These are phyloP conservation scores for Saturnispora ahearnii DNA, from an alignment of 805 yeast species.

Conservation along the genomic window DNA sequence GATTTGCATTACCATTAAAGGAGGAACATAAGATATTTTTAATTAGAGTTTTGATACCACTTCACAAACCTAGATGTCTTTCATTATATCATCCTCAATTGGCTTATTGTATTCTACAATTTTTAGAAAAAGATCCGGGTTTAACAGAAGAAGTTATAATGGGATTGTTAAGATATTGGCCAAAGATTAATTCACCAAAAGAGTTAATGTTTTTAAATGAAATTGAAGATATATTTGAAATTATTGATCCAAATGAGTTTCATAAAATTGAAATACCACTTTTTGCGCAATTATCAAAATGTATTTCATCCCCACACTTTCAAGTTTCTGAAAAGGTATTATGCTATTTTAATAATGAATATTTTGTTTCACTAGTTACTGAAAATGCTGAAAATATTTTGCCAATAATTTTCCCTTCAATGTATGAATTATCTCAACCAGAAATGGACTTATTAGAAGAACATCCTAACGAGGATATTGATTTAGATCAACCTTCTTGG, in stretches of 20 bases:
- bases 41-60: slow-evolving; percentile 76
- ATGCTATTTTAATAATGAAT: slow-evolving; percentile 91
- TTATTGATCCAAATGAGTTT: slow-evolving; percentile 89
- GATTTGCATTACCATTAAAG: slow-evolving; percentile 93
- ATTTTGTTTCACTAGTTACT: slow-evolving; percentile 79
- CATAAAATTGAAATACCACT: slow-evolving; percentile 85
- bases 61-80: slow-evolving; percentile 84
- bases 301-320: slow-evolving; percentile 91
- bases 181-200: slow-evolving; percentile 87
- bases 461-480: slow-evolving; percentile 28
- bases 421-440: slow-evolving; percentile 66
- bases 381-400: slow-evolving; percentile 88
- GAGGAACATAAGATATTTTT: slow-evolving; percentile 93
- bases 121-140: slow-evolving; percentile 85
- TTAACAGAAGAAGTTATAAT: slow-evolving; percentile 93
- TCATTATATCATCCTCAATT: slow-evolving; percentile 93
- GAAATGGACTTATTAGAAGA: slow-evolving; percentile 26
- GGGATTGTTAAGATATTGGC: slow-evolving; percentile 94
- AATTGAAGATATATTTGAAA: slow-evolving; percentile 93
- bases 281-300: slow-evolving; percentile 87
- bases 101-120: slow-evolving; percentile 95
- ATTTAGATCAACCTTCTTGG: slow-evolving; percentile 60
- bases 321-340: slow-evolving; percentile 95
- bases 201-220: slow-evolving; percentile 95
- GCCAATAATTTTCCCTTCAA: slow-evolving; percentile 84